Evolutionary conservation across 1,284 basidiomycete genomes (phyloP), one percentile per base, ranked within the genome.

Genomic region (Wolfiporia cocos): DNA sequence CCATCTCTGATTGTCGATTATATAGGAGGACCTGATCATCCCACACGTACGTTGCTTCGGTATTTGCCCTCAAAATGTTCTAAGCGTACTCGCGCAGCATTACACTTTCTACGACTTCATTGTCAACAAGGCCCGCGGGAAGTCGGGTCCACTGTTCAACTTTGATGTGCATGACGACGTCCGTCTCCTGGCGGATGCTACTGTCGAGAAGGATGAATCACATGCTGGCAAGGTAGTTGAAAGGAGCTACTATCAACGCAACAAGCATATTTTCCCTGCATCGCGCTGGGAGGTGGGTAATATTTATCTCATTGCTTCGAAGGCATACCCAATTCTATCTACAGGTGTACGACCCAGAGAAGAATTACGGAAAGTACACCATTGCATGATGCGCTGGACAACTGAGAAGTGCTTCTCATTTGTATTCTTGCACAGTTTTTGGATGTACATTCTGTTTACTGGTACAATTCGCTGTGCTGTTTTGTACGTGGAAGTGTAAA

Each of bases 111-210:
- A 98, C 64, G 92, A 97, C 66, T 98, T 99, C 53, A 96, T 99
- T 56, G 74, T 98, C 52, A 96, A 97, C 75, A 97, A 97, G 68
- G 92, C 95, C 3, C 82, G 96, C 21, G 96, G 96, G 17, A 99
- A 99, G 66, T 97, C 93, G 0, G 96, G 95, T 0, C 95, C 95
- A 1, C 66, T 99, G 41, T 99, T 99, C 72, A 96, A 92, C 65
- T 99, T 99, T 63, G 96, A 99, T 63, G 96, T 98, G 5, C 95
- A 99, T 64, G 95, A 99, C 59, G 95, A 99, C 60, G 88, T 99
- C 9, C 88, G 96, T 4, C 64, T 99, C 49, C 71, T 98, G n/a
- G 83, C 90, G 14, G 96, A 99, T 59, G 95, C 95, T 1, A 91
- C 92, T 0, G 81, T 87, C 47, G 95, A 99, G 65, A 99, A 98